phyloP scores from a whole-genome alignment of 768 basidiomycete genomes.

The Suillus subaureus region DNA sequence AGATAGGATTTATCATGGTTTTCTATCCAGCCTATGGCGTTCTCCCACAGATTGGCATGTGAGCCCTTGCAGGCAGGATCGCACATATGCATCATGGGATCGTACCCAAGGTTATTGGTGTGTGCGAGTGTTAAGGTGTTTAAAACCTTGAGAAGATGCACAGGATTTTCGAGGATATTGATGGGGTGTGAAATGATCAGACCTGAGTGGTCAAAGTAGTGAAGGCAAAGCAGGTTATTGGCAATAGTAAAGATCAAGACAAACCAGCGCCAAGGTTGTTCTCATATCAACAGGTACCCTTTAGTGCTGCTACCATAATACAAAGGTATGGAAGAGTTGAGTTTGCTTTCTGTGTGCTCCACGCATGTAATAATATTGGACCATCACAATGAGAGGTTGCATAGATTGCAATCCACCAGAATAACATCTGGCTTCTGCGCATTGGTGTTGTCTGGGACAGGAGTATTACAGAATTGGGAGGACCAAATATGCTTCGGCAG shows the following conservation, averaged over 20 bases:
- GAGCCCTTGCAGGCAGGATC: not conserved
- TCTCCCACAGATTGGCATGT: not conserved
- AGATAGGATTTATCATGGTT: too few species aligned
- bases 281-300: not conserved
- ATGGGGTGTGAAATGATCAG: not conserved
- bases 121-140: not conserved
- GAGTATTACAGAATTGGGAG: not conserved
- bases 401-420: not conserved
- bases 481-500: not conserved
- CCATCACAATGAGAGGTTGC: not conserved
- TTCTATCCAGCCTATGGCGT: not conserved
- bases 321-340: not conserved
- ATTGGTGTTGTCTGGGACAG: not conserved
- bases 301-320: not conserved
- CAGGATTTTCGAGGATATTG: not conserved
- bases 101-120: not conserved
- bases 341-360: not conserved
- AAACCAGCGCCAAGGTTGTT: not conserved
- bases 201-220: constrained; percentile 1
- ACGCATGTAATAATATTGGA: not conserved
- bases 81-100: constrained; percentile 3
- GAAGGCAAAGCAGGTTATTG: not conserved
- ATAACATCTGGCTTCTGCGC: not conserved
- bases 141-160: not conserved
- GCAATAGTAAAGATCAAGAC: not conserved